A percentile compares a stretch with the other conserved stretches of the same genome.
phyloP scores from a whole-genome alignment of 2,329 filamentous ascomycete genomes.

The Fusarium protoensiforme region DNA sequence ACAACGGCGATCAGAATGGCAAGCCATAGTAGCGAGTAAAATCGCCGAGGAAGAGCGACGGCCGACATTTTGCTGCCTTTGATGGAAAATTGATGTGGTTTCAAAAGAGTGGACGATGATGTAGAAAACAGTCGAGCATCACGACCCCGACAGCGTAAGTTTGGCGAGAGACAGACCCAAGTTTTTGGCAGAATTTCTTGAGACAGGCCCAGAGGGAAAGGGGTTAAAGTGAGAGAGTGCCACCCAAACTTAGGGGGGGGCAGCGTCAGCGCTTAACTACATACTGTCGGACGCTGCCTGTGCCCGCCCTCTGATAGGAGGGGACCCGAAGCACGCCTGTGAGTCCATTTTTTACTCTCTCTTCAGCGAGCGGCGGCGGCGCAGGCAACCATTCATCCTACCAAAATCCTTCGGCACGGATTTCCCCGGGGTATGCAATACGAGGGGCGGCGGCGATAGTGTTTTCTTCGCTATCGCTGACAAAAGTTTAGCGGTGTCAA shows the following conservation, averaged over 20 bases:
- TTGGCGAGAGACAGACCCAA: constrained; percentile 1
- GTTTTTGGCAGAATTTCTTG: background rate
- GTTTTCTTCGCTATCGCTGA: background rate
- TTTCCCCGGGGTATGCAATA: background rate
- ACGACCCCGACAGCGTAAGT: background rate
- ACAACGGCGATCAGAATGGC: constrained; percentile 27
- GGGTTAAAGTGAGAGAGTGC: background rate
- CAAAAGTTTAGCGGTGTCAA: background rate
- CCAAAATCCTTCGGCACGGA: background rate
- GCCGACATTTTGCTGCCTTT: constrained; percentile 19
- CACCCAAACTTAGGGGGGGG: background rate
- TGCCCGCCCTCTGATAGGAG: background rate
- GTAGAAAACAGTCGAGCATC: constrained; percentile 7
- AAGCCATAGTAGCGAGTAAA: constrained; percentile 37
- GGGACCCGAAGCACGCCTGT: background rate
- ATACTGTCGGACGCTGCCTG: background rate
- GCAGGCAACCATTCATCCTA: background rate
- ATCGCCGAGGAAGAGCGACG: constrained; percentile 34
- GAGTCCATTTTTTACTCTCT: background rate
- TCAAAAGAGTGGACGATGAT: constrained; percentile 12
- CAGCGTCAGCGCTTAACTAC: constrained; percentile 1
- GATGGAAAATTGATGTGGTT: background rate
- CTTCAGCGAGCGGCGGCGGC: background rate
- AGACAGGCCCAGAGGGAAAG: background rate
- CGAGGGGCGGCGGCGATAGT: background rate